Evolutionary conservation across 805 yeast species (phyloP).

Genomic region (Metschnikowia lochheadii): DNA sequence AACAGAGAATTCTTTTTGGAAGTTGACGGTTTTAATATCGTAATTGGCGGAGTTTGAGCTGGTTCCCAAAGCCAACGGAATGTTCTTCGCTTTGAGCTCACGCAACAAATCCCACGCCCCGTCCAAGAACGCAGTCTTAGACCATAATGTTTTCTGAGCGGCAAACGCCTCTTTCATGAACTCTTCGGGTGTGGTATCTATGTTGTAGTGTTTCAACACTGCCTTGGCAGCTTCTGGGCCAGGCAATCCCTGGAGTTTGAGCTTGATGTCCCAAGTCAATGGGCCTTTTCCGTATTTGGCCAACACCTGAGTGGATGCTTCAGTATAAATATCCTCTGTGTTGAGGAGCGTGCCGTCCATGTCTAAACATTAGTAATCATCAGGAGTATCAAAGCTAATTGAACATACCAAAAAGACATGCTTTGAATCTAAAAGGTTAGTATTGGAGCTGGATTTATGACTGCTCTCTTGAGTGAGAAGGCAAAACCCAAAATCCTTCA

Average conservation of each 20-base stretch:
- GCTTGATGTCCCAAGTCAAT: constrained; percentile 85
- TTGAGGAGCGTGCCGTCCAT: constrained; percentile 95
- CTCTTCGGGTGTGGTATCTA: constrained; percentile 64
- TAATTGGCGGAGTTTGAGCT: constrained; percentile 65
- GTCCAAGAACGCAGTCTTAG: constrained; percentile 61
- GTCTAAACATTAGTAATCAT: constrained; percentile 37
- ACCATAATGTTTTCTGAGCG: constrained; percentile 62
- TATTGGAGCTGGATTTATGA: not conserved
- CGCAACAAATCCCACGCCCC: constrained; percentile 75
- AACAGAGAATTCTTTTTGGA: constrained; percentile 55
- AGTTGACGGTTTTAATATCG: constrained; percentile 68
- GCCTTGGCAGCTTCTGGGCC: constrained; percentile 68
- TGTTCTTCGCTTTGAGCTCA: constrained; percentile 43
- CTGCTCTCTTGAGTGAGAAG: not conserved
- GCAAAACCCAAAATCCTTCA: too few relatives aligned
- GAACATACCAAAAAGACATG: constrained; percentile 67
- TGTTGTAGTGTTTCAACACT: constrained; percentile 57
- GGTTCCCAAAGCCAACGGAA: constrained; percentile 91
- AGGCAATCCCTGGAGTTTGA: constrained; percentile 86
- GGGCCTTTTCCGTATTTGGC: constrained; percentile 71
- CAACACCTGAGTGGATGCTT: constrained; percentile 63
- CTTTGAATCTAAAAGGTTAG: constrained; percentile 37
- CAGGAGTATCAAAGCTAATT: not conserved
- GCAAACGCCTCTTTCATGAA: constrained; percentile 48
- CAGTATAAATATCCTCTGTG: constrained; percentile 89